A percentile compares a stretch with the other conserved stretches of the same genome.
Evolutionary conservation across 306 rosid species (phyloP).

Genomic region (Pyrus bretschneideri): DNA sequence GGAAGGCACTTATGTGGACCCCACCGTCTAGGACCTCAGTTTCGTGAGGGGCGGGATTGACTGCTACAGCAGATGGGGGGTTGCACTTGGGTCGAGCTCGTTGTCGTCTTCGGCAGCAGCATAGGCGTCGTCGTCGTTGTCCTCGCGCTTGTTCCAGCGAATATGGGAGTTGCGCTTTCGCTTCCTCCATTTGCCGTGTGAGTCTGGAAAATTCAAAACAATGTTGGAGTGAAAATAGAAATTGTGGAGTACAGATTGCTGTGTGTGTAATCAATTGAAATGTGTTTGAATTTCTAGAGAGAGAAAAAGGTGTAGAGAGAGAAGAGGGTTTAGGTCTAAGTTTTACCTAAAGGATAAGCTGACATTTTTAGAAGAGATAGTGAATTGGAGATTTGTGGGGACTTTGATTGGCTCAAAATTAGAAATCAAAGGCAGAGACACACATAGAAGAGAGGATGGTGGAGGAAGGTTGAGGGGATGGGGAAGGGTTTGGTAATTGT

Average conservation of each 20-base stretch:
- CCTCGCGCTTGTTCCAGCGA: conserved; percentile 42
- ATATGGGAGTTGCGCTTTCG: conserved; percentile 73
- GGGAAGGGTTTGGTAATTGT: too few relatives aligned
- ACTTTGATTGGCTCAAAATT: conserved; percentile 7
- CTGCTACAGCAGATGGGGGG: conserved; percentile 24
- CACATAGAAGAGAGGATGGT: neutral
- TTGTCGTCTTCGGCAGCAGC: conserved; percentile 41
- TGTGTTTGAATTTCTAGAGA: conserved; percentile 3
- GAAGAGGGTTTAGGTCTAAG: neutral
- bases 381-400: conserved; percentile 8
- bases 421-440: neutral
- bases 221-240: neutral
- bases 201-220: conserved; percentile 34
- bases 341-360: conserved; percentile 23
- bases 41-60: conserved; percentile 42
- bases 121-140: conserved; percentile 30
- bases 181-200: conserved; percentile 78
- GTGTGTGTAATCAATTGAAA: neutral
- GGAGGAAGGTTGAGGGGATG: too few relatives aligned
- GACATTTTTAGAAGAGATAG: conserved; percentile 14
- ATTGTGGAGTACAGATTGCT: neutral
- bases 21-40: conserved; percentile 65
- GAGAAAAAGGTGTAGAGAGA: neutral
- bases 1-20: conserved; percentile 56
- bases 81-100: conserved; percentile 47